Evolutionary conservation across 2,329 filamentous ascomycete species (phyloP), one percentile per base, ranked within the genome.

Genomic region (Colletotrichum sojae): DNA sequence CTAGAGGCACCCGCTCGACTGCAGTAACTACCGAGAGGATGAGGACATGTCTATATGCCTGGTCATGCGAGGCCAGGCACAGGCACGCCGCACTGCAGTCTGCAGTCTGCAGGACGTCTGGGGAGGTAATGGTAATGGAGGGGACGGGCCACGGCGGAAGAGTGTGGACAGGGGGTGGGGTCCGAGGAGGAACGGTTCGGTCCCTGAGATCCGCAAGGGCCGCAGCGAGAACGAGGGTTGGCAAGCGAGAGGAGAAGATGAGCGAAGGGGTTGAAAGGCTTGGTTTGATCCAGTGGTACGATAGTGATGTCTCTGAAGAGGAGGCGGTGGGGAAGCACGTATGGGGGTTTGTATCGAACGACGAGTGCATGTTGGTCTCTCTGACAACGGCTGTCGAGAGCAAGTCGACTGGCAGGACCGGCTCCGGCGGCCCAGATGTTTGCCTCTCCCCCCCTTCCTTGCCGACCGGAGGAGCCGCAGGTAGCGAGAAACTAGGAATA

Each of bases 181-280:
- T 60, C 5, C 27, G 22, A 59, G 36, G 45, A 52, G 55, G 48
- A 56, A 69, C 63, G 67, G 55, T 69, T 67, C 56, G 62, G 63
- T 69, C 62, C 62, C 67, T 67, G 51, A 56, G 62, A 61, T 61
- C 67, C 67, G 63, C 52, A 52, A 67, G 45, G 54, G 45, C 51
- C 66, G 62, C 51, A 45, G n/a, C 18, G 54, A 60, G 48, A 45
- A 15, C 18, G 54, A 60, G 48, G 45, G 45, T 31, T 63, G 31
- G 22, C 48, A 48, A 39, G 39, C 40, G n/a, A 46, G 49, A 18
- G 18, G 43, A 63, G 49, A 54, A 54, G 52, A 18, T 6, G 52
- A 39, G 8, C 27, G 52, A 40, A n/a, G 52, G 40, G 40, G 13
- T 4, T 25, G 16, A 16, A n/a, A 39, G 27, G 57, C 63, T 59